Conservation (phyloP, 2,329 filamentous ascomycete genomes). For the Didymella segeticola region DNA sequence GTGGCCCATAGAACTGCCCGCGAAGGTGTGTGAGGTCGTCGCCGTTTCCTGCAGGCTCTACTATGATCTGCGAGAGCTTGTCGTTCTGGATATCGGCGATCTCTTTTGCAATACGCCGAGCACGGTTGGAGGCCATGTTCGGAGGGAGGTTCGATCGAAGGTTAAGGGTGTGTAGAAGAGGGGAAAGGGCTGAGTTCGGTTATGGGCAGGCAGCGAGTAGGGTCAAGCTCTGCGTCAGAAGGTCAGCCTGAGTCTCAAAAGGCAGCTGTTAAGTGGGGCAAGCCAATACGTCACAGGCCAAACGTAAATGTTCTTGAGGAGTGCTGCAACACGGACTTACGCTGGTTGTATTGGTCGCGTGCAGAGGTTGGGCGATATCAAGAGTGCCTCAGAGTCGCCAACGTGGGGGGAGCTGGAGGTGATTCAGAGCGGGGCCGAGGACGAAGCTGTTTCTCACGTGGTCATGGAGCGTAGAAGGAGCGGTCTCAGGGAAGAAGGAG, state of each 20-base stretch:
- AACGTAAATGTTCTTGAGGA: not conserved
- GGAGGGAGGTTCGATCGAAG: not conserved
- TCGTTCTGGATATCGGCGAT: conserved; percentile 77
- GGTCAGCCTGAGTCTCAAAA: conserved; percentile 39
- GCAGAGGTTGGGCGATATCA: not conserved
- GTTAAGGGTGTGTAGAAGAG: conserved; percentile 1
- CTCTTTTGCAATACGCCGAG: conserved; percentile 74
- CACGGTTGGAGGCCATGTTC: conserved; percentile 63
- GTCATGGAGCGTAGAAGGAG: not conserved
- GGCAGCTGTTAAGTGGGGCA: conserved; percentile 14
- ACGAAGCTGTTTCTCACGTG: conserved; percentile 13
- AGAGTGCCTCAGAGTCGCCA: conserved; percentile 8
- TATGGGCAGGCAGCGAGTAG: conserved; percentile 22
- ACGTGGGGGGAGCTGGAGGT: conserved; percentile 20
- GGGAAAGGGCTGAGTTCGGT: conserved; percentile 10
- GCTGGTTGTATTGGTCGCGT: conserved; percentile 1
- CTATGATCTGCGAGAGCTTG: conserved; percentile 76
- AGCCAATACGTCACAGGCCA: not conserved
- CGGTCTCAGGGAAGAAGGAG: not conserved
- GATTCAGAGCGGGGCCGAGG: conserved; percentile 20
- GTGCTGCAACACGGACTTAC: not conserved
- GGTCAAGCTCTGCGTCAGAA: conserved; percentile 9
- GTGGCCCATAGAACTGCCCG: conserved; percentile 83
- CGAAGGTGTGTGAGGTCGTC: conserved; percentile 81
- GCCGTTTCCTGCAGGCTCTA: conserved; percentile 66